A percentile compares a stretch with the other conserved stretches of the same genome.
phyloP scores from a whole-genome alignment of 148 eudicot genomes.

The Persicaria maculosa region DNA sequence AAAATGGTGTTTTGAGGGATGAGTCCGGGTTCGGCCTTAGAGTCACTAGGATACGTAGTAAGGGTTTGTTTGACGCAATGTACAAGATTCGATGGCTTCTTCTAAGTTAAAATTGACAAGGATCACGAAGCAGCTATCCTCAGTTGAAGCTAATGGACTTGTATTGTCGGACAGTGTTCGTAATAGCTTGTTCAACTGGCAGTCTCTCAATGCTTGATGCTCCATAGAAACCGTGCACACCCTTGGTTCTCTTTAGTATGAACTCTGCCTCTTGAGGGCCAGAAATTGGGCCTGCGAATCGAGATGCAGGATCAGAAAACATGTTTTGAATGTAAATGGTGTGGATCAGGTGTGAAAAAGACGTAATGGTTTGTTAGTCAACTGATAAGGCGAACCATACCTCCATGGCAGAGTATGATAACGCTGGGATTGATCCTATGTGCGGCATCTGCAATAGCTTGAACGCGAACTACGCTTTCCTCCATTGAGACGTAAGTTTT shows the following conservation, averaged over 20 bases:
- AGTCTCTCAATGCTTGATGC: constrained; percentile 98
- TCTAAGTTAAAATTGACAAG: neutral
- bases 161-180: constrained; percentile 61
- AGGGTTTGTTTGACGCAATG: too few relatives aligned
- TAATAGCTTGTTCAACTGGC: constrained; percentile 96
- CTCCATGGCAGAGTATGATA: constrained; percentile 96
- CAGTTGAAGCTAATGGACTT: constrained; percentile 53
- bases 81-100: neutral
- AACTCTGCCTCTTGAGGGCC: constrained; percentile 86
- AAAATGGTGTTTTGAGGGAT: too few relatives aligned
- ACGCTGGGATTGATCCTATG: constrained; percentile 55
- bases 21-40: too few relatives aligned
- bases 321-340: too few relatives aligned
- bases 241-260: constrained; percentile 73
- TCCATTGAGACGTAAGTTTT: constrained; percentile 71
- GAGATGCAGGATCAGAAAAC: neutral
- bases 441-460: constrained; percentile 95
- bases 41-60: too few relatives aligned
- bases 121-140: constrained; percentile 1
- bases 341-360: too few relatives aligned
- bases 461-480: constrained; percentile 77
- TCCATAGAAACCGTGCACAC: constrained; percentile 94
- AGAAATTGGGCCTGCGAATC: constrained; percentile 76
- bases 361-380: too few relatives aligned
- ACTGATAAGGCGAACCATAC: constrained; percentile 26